A percentile compares a stretch with the other conserved stretches of the same genome.
Conservation (phyloP, 2,329 filamentous ascomycete species). For the Alternaria alternata region DNA sequence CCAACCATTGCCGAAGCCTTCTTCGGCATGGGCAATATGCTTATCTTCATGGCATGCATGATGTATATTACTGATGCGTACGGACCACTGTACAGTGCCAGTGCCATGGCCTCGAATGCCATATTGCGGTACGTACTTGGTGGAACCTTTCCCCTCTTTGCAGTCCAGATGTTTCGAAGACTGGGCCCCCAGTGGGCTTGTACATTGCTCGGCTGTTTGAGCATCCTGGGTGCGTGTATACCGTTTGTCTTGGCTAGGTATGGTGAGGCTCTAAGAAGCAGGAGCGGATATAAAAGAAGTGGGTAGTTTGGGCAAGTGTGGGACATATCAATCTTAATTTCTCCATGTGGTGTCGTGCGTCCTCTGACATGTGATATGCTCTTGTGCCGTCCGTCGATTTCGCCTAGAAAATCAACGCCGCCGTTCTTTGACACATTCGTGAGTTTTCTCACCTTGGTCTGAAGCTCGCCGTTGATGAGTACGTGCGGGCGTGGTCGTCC, state of each 20-base stretch:
- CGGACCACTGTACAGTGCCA: constrained; percentile 63
- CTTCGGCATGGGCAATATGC: constrained; percentile 12
- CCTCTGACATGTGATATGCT: too few species aligned
- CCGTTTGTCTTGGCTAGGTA: constrained; percentile 26
- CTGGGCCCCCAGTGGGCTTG: constrained; percentile 21
- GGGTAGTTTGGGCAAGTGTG: neutral
- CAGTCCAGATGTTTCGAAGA: constrained; percentile 56
- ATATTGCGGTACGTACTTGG: constrained; percentile 65
- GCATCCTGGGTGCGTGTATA: constrained; percentile 13
- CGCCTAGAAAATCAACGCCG: too few species aligned
- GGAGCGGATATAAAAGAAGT: constrained; percentile 19
- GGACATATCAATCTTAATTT: neutral
- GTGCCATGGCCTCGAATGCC: constrained; percentile 67
- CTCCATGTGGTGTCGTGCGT: neutral
- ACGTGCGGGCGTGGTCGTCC: too few species aligned
- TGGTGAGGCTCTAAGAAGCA: constrained; percentile 20
- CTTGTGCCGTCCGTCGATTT: too few species aligned
- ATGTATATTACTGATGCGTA: constrained; percentile 49
- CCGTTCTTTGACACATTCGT: too few species aligned
- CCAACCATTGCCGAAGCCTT: constrained; percentile 43
- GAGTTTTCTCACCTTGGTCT: too few species aligned
- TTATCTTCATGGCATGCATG: constrained; percentile 17
- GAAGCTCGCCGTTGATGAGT: too few species aligned
- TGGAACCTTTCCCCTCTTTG: constrained; percentile 68
- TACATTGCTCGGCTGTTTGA: constrained; percentile 18